phyloP scores from a whole-genome alignment of 495 filamentous ascomycete species.

The Neurospora sp. region DNA sequence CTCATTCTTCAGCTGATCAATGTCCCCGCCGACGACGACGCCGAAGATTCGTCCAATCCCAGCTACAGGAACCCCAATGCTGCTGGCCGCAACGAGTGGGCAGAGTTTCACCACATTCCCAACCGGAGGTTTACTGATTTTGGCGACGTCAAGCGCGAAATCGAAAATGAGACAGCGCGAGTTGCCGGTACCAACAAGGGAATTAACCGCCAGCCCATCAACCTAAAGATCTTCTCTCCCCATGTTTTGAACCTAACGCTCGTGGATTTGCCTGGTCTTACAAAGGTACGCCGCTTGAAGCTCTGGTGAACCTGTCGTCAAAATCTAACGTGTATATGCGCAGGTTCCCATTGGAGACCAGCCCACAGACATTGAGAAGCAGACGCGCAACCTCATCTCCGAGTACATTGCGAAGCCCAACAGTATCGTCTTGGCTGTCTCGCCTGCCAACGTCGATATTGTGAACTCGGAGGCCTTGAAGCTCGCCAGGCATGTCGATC shows the following conservation, averaged over 20 bases:
- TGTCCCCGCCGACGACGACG: constrained; percentile 70
- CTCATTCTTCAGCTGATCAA: constrained; percentile 98
- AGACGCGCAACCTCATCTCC: constrained; percentile 90
- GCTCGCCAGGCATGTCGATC: constrained; percentile 92
- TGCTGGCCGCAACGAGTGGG: constrained; percentile 63
- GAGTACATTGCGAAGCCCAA: constrained; percentile 99
- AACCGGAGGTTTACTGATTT: constrained; percentile 90
- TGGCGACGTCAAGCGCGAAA: constrained; percentile 83
- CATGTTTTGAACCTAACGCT: constrained; percentile 94
- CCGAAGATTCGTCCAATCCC: constrained; percentile 49
- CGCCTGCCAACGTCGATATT: constrained; percentile 94
- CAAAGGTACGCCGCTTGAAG: constrained; percentile 54
- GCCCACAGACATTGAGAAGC: constrained; percentile 96
- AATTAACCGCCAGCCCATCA: constrained; percentile 95
- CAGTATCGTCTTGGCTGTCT: constrained; percentile 94
- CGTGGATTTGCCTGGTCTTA: constrained; percentile 91
- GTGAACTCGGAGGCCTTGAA: constrained; percentile 98
- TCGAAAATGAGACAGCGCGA: constrained; percentile 89
- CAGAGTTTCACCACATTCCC: constrained; percentile 91
- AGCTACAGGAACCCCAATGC: constrained; percentile 35
- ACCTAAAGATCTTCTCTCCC: constrained; percentile 97
- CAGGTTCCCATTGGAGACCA: constrained; percentile 95
- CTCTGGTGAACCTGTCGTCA: neutral
- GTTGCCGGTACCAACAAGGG: constrained; percentile 98
- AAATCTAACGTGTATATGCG: constrained; percentile 4